Conservation (phyloP, 768 basidiomycete species). For the Aureoboletus auriporus region DNA sequence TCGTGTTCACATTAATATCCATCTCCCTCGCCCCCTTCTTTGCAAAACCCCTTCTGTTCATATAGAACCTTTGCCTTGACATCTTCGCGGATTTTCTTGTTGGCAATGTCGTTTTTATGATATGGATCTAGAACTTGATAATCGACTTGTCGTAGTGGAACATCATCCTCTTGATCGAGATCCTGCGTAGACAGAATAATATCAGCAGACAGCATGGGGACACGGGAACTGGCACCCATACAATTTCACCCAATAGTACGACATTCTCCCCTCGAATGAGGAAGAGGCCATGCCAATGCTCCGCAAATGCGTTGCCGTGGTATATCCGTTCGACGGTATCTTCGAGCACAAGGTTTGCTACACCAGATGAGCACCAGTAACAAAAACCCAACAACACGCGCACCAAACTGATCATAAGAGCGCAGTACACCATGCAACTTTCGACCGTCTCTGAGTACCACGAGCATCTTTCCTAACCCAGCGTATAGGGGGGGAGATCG, state of each 20-base stretch:
- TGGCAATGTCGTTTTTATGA: slow-evolving; percentile 68
- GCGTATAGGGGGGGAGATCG: slow-evolving; percentile 35
- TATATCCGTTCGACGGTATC: slow-evolving; percentile 95
- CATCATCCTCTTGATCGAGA: slow-evolving; percentile 87
- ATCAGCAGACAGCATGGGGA: slow-evolving; percentile 5
- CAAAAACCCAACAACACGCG: slow-evolving; percentile 19
- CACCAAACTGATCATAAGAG: slow-evolving; percentile 99
- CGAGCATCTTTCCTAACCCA: slow-evolving; percentile 91
- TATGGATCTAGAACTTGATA: slow-evolving; percentile 65
- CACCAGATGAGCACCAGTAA: slow-evolving; percentile 3
- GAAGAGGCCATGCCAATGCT: slow-evolving; percentile 84
- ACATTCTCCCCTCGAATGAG: slow-evolving; percentile 98
- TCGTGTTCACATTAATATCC: slow-evolving; percentile 57
- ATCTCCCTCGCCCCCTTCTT: slow-evolving; percentile 95
- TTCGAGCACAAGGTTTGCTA: slow-evolving; percentile 97
- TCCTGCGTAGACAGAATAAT: slow-evolving; percentile 48
- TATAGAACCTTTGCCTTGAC: slow-evolving; percentile 77
- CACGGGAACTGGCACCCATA: slow-evolving; percentile 39
- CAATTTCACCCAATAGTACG: slow-evolving; percentile 93
- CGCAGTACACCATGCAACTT: slow-evolving; percentile 95
- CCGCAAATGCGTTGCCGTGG: slow-evolving; percentile 83
- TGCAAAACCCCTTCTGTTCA: slow-evolving; percentile 86
- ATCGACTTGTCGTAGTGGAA: slow-evolving; percentile 73
- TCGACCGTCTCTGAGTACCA: slow-evolving; percentile 92
- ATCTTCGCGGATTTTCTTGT: slow-evolving; percentile 78